These are phyloP conservation scores for Populus ilicifolia DNA, from an alignment of 345 rosid genomes.

Conservation along the genomic window DNA sequence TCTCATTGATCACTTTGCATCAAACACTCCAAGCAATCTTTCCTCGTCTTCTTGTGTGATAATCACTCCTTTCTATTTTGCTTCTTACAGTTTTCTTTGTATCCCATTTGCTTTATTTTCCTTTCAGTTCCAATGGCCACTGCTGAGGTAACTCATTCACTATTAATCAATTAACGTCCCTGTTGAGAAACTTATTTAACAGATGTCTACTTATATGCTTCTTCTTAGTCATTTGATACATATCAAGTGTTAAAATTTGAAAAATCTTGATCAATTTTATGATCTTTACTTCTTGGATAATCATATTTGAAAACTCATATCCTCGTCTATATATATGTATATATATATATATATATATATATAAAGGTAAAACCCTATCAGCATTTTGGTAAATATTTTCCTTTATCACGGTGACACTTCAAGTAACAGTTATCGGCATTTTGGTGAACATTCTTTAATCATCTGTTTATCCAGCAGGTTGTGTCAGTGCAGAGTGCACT, in stretches of 20 bases:
- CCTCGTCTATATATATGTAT: neutral
- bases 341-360: neutral
- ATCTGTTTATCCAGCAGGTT: conserved; percentile 34
- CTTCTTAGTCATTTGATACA: neutral
- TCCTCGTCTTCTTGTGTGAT: neutral
- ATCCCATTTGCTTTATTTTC: neutral
- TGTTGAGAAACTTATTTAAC: neutral
- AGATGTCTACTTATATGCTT: neutral
- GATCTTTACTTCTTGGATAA: neutral
- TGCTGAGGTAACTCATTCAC: conserved; percentile 44
- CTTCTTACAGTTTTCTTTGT: neutral
- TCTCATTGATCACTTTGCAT: conserved; percentile 20
- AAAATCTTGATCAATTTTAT: neutral
- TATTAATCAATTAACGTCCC: neutral
- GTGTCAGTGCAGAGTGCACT: conserved; percentile 40
- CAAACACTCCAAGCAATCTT: neutral
- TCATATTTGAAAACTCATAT: neutral
- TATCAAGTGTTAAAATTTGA: neutral
- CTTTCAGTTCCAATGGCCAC: conserved; percentile 44
- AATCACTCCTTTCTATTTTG: neutral
- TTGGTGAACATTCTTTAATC: neutral
- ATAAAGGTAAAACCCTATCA: neutral
- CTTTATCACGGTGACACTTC: neutral
- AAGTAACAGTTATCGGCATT: neutral
- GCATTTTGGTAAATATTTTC: neutral